Evolutionary conservation across 2,329 filamentous ascomycete genomes (phyloP).

Genomic region (Bretziella fagacearum): DNA sequence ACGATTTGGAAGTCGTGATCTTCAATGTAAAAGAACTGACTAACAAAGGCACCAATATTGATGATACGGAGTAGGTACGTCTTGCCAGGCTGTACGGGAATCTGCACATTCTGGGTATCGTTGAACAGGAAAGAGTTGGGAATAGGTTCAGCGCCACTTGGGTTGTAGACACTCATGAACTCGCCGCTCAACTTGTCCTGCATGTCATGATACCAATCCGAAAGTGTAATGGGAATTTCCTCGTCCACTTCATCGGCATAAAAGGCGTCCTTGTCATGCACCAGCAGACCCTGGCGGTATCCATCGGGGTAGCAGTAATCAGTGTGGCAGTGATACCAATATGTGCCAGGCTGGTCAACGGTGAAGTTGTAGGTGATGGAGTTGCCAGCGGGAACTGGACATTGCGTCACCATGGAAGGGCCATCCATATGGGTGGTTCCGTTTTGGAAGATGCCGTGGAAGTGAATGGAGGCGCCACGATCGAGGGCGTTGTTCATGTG

Average conservation of each 20-base stretch:
- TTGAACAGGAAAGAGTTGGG: slow-evolving; percentile 37
- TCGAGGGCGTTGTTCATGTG: slow-evolving; percentile 33
- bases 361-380: slow-evolving; percentile 41
- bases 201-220: slow-evolving; percentile 44
- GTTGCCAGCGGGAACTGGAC: slow-evolving; percentile 33
- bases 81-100: slow-evolving; percentile 30
- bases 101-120: slow-evolving; percentile 28
- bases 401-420: slow-evolving; percentile 38
- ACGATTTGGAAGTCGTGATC: slow-evolving; percentile 22
- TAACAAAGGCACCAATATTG: slow-evolving; percentile 35
- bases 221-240: slow-evolving; percentile 38
- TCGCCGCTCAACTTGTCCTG: slow-evolving; percentile 30
- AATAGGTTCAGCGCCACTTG: slow-evolving; percentile 36
- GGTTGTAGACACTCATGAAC: slow-evolving; percentile 31
- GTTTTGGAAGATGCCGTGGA: slow-evolving; percentile 45
- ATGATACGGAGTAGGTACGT: slow-evolving; percentile 38
- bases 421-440: slow-evolving; percentile 45
- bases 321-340: slow-evolving; percentile 45
- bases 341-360: slow-evolving; percentile 40
- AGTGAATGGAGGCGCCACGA: slow-evolving; percentile 37
- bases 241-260: slow-evolving; percentile 33
- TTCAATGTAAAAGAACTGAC: slow-evolving; percentile 31
- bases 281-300: slow-evolving; percentile 37
- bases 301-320: slow-evolving; percentile 39
- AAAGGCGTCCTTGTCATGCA: slow-evolving; percentile 34